These are phyloP conservation scores for Scheffersomyces ergatensis DNA, from an alignment of 805 yeast species.

Conservation along the genomic window DNA sequence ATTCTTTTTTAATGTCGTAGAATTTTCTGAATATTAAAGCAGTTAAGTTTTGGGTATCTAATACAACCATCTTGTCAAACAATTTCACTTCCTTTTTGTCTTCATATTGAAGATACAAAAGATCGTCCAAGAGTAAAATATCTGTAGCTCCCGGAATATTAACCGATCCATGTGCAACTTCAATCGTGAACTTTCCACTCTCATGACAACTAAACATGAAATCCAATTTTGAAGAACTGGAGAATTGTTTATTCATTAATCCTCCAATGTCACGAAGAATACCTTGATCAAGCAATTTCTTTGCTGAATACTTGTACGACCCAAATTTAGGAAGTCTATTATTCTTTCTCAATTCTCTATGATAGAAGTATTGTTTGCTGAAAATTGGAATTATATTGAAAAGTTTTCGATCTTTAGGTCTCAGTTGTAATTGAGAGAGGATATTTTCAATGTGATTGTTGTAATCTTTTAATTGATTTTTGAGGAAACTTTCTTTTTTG, in stretches of 20 bases:
- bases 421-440: conserved; percentile 41
- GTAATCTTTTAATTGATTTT: conserved; percentile 45
- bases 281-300: conserved; percentile 70
- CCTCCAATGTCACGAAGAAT: conserved; percentile 63
- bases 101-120: conserved; percentile 74
- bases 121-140: conserved; percentile 64
- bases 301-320: conserved; percentile 71
- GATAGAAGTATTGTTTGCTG: conserved; percentile 75
- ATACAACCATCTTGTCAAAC: conserved; percentile 65
- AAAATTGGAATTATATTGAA: conserved; percentile 52
- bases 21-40: conserved; percentile 74
- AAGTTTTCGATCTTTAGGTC: conserved; percentile 45
- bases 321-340: conserved; percentile 76
- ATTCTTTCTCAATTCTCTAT: conserved; percentile 61
- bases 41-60: conserved; percentile 67
- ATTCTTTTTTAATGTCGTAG: conserved; percentile 49
- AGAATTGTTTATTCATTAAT: conserved; percentile 28
- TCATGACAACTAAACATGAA: conserved; percentile 75
- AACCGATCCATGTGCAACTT: conserved; percentile 70
- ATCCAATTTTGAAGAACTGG: conserved; percentile 63
- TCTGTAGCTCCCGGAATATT: conserved; percentile 60
- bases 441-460: conserved; percentile 45
- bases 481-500: conserved; percentile 44
- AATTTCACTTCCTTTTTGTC: conserved; percentile 50
- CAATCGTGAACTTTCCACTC: conserved; percentile 70